Conservation (phyloP, 2,329 filamentous ascomycete genomes). For the Ceratocystis eucalypticola region DNA sequence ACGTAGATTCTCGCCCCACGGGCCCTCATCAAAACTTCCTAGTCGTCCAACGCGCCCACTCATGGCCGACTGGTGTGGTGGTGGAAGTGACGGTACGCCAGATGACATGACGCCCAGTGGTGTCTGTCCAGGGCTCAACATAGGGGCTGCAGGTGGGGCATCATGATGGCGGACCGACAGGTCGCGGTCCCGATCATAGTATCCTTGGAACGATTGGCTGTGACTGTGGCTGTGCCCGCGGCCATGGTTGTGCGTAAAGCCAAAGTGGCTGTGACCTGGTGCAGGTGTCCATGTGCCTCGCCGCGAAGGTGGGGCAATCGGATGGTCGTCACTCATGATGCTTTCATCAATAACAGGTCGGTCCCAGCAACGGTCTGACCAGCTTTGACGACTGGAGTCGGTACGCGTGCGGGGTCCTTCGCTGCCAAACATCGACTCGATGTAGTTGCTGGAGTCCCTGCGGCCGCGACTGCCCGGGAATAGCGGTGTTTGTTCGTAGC, state of each 20-base stretch:
- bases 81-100: not conserved
- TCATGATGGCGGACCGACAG: not conserved
- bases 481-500: slow-evolving; percentile 11
- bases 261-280: slow-evolving; percentile 5
- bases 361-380: slow-evolving; percentile 12
- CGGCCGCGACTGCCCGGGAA: not conserved
- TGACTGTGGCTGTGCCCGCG: not conserved
- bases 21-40: slow-evolving; percentile 1
- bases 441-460: slow-evolving; percentile 10
- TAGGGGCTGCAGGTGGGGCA: slow-evolving; percentile 9
- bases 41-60: not conserved
- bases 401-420: not conserved
- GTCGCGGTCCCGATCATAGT: slow-evolving; percentile 11
- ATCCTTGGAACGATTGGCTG: slow-evolving; percentile 11
- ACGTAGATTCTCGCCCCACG: not conserved
- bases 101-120: not conserved
- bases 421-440: not conserved
- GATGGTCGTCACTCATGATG: not conserved
- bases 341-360: slow-evolving; percentile 1
- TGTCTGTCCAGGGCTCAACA: not conserved
- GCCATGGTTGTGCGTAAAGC: slow-evolving; percentile 3
- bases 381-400: slow-evolving; percentile 4
- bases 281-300: slow-evolving; percentile 12
- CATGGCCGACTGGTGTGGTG: not conserved
- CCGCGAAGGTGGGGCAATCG: slow-evolving; percentile 5